phyloP scores from a whole-genome alignment of 2,329 filamentous ascomycete species.

The Tympanopsis confertula region DNA sequence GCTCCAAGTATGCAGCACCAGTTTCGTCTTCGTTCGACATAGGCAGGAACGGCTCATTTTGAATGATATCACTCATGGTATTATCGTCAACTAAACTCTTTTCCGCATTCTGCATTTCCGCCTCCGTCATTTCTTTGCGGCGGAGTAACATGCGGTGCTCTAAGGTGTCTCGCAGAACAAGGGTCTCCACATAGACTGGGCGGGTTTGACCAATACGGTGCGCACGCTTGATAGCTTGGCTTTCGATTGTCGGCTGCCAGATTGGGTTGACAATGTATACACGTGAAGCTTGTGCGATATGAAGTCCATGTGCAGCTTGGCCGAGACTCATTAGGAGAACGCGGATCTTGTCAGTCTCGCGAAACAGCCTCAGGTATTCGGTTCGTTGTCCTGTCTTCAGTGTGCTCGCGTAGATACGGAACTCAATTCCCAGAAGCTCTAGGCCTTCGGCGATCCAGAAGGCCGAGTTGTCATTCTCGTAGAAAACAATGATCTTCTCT shows the following conservation, averaged over 20 bases:
- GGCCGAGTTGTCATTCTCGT: constrained; percentile 51
- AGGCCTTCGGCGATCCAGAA: constrained; percentile 53
- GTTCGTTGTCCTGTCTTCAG: constrained; percentile 28
- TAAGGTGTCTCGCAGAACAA: constrained; percentile 46
- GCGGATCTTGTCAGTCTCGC: constrained; percentile 37
- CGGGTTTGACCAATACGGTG: constrained; percentile 53
- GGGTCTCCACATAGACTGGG: constrained; percentile 49
- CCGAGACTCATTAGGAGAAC: constrained; percentile 54
- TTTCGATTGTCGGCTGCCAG: constrained; percentile 48
- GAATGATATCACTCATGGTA: neutral
- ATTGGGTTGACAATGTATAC: constrained; percentile 57
- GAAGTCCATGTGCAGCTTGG: constrained; percentile 51
- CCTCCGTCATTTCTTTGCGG: constrained; percentile 42
- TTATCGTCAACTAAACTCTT: neutral
- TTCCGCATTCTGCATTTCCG: neutral
- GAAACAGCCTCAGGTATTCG: constrained; percentile 45
- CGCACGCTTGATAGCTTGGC: constrained; percentile 56
- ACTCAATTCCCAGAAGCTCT: constrained; percentile 25
- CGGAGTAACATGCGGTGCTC: constrained; percentile 50
- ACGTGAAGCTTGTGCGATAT: constrained; percentile 47
- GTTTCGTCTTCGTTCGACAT: neutral
- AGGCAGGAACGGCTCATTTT: neutral
- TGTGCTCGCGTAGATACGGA: neutral
- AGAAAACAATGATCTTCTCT: constrained; percentile 58
- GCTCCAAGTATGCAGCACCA: neutral